These are phyloP conservation scores for Apiotrichum veenhuisii DNA, from an alignment of 1,284 basidiomycete species.

Conservation along the genomic window DNA sequence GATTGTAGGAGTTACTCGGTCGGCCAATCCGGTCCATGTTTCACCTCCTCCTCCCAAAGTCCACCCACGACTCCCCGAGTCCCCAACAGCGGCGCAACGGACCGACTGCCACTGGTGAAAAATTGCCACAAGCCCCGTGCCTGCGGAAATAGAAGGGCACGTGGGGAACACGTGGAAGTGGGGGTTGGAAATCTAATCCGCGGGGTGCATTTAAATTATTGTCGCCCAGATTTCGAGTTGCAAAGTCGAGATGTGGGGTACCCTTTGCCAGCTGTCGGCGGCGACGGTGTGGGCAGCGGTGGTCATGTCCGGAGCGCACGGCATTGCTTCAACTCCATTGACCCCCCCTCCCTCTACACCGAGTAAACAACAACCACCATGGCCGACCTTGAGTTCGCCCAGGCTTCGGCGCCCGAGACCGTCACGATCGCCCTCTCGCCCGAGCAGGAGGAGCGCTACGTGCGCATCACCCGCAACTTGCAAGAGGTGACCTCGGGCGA, in stretches of 20 bases:
- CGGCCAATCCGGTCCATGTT: background rate
- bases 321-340: background rate
- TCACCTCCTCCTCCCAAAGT: background rate
- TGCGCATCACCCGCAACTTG: slow-evolving; percentile 79
- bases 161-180: no score
- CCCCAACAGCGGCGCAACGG: no score
- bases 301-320: no score
- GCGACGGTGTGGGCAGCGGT: no score
- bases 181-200: no score
- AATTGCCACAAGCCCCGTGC: background rate
- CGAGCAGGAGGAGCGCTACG: slow-evolving; percentile 62
- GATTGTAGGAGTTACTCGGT: slow-evolving; percentile 2
- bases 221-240: no score
- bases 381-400: slow-evolving; percentile 26
- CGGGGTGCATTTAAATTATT: no score
- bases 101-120: background rate
- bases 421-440: slow-evolving; percentile 32
- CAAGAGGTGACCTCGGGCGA: slow-evolving; percentile 88
- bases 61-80: background rate
- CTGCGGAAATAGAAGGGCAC: no score
- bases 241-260: no score
- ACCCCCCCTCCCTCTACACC: background rate
- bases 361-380: slow-evolving; percentile 1
- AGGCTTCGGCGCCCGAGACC: slow-evolving; percentile 13
- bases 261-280: no score